phyloP scores from a whole-genome alignment of 495 filamentous ascomycete genomes.

The Neurospora sp. region DNA sequence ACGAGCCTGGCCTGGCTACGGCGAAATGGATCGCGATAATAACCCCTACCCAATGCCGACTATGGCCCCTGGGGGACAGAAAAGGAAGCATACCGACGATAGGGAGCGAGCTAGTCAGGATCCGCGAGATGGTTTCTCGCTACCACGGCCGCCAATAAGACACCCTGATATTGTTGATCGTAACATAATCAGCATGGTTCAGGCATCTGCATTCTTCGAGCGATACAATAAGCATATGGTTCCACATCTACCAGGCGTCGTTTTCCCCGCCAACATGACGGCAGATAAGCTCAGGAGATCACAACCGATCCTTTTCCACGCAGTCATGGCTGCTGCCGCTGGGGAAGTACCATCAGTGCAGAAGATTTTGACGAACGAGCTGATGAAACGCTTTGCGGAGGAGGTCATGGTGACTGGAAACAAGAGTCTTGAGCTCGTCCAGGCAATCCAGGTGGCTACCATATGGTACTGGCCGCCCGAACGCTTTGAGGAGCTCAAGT shows the following conservation, averaged over 20 bases:
- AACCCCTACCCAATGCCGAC: constrained; percentile 14
- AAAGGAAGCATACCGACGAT: constrained; percentile 34
- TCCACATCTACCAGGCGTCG: constrained; percentile 65
- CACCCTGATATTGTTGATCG: constrained; percentile 62
- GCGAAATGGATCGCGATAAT: neutral
- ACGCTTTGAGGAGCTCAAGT: constrained; percentile 77
- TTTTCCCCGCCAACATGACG: constrained; percentile 58
- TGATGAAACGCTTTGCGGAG: constrained; percentile 65
- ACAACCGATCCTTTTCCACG: constrained; percentile 72
- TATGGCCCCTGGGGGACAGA: constrained; percentile 33
- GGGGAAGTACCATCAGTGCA: constrained; percentile 51
- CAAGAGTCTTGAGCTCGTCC: constrained; percentile 79
- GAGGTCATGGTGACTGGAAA: constrained; percentile 64
- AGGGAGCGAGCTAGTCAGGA: constrained; percentile 10
- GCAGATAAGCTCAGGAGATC: constrained; percentile 56
- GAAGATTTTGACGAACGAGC: constrained; percentile 51
- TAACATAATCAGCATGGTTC: constrained; percentile 51
- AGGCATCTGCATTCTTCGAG: constrained; percentile 55
- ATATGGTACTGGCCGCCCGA: constrained; percentile 82
- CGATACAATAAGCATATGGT: constrained; percentile 62
- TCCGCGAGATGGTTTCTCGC: constrained; percentile 4
- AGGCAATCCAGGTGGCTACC: constrained; percentile 61
- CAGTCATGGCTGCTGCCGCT: constrained; percentile 64
- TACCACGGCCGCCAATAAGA: constrained; percentile 11
- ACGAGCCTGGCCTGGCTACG: neutral